These are phyloP conservation scores for Paramecium sonneborni DNA, from an alignment of 73 alveolate genomes.

Conservation along the genomic window DNA sequence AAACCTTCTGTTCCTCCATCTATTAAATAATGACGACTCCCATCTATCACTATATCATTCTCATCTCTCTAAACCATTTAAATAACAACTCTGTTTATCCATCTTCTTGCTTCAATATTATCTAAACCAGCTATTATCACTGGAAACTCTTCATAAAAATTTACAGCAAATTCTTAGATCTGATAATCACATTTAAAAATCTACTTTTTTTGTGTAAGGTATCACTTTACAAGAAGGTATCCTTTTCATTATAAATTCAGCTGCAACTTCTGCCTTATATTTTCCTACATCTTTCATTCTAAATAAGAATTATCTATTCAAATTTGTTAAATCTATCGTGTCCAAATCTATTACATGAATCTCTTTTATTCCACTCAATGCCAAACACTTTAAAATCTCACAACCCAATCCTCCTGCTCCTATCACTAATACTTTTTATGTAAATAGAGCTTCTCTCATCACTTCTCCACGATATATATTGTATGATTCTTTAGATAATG, in stretches of 20 bases:
- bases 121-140: conserved; percentile 99
- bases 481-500: not conserved
- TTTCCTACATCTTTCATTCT: conserved; percentile 97
- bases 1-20: conserved; percentile 99
- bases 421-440: conserved; percentile 91
- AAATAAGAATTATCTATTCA: conserved; percentile 98
- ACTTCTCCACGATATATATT: not conserved
- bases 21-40: conserved; percentile 79
- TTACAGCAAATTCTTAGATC: conserved; percentile 91
- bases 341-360: conserved; percentile 99
- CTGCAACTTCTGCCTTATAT: conserved; percentile 98
- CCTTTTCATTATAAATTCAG: conserved; percentile 92
- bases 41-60: conserved; percentile 72
- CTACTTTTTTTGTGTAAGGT: conserved; percentile 82
- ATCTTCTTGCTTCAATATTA: conserved; percentile 98
- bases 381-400: conserved; percentile 97
- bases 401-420: conserved; percentile 99
- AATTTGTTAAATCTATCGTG: conserved; percentile 97
- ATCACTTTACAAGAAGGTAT: conserved; percentile 73
- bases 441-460: not conserved
- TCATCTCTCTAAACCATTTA: conserved; percentile 94
- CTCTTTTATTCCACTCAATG: conserved; percentile 88
- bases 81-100: conserved; percentile 97
- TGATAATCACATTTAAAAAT: not conserved
- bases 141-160: conserved; percentile 92